Conservation (phyloP, 805 yeast genomes). For the Maudiozyma saulgeensis region DNA sequence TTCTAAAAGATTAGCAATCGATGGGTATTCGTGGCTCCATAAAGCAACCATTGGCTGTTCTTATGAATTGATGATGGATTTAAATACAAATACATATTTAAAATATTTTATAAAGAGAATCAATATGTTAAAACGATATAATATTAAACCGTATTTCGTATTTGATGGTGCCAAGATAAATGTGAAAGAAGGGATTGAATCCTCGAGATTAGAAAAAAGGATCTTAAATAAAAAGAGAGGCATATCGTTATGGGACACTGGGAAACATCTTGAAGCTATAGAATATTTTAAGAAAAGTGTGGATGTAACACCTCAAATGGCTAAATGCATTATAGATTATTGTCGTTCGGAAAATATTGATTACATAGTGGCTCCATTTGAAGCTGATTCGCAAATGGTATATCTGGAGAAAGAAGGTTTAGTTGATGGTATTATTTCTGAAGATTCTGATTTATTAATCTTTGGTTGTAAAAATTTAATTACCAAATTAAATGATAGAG, state of each 20-base stretch:
- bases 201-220: slow-evolving; percentile 47
- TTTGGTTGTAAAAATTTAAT: slow-evolving; percentile 72
- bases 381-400: slow-evolving; percentile 95
- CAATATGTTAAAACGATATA: slow-evolving; percentile 49
- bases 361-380: slow-evolving; percentile 91
- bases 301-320: slow-evolving; percentile 82
- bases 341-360: slow-evolving; percentile 48
- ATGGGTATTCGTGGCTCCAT: slow-evolving; percentile 93
- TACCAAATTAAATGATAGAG: slow-evolving; percentile 67
- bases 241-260: slow-evolving; percentile 35
- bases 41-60: slow-evolving; percentile 74
- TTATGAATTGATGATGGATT: slow-evolving; percentile 58
- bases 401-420: slow-evolving; percentile 63
- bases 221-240: slow-evolving; percentile 50
- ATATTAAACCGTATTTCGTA: slow-evolving; percentile 73
- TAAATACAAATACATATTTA: slow-evolving; percentile 58
- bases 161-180: slow-evolving; percentile 86
- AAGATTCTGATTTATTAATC: slow-evolving; percentile 82
- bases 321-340: slow-evolving; percentile 66
- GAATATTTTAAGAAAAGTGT: slow-evolving; percentile 65
- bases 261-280: slow-evolving; percentile 48
- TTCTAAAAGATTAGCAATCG: slow-evolving; percentile 75
- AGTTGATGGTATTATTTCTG: slow-evolving; percentile 80
- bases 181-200: slow-evolving; percentile 63
- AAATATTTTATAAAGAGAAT: slow-evolving; percentile 58